Evolutionary conservation across 2,329 filamentous ascomycete species (phyloP).

Genomic region (Dothideomycetidae sp.): DNA sequence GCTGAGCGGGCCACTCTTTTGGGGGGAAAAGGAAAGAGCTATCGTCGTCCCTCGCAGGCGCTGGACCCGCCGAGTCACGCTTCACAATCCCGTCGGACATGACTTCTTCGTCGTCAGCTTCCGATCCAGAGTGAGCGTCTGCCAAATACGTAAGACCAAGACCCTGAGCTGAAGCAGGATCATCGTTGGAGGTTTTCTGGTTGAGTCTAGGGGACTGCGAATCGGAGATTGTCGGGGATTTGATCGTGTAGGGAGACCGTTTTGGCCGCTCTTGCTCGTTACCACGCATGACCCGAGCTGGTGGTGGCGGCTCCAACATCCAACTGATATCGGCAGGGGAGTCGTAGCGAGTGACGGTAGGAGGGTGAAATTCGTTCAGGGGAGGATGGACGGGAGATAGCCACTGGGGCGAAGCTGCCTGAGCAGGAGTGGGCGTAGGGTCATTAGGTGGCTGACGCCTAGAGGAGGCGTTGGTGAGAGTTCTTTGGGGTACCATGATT

Average conservation of each 20-base stretch:
- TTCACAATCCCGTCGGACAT: conserved; percentile 2
- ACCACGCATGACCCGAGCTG: conserved; percentile 79
- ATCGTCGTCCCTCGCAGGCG: neutral
- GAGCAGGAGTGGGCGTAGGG: neutral
- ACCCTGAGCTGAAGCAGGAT: neutral
- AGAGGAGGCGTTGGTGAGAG: neutral
- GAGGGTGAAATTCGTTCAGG: conserved; percentile 55
- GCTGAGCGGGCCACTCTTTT: conserved; percentile 1
- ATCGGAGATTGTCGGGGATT: neutral
- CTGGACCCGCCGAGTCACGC: conserved; percentile 5
- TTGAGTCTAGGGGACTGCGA: neutral
- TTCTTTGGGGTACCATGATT: neutral
- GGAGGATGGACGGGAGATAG: conserved; percentile 31
- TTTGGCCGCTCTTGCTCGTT: conserved; percentile 47
- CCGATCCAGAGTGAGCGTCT: neutral
- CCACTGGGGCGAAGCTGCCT: neutral
- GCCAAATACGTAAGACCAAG: conserved; percentile 2
- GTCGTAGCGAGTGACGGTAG: conserved; percentile 26
- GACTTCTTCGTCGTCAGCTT: conserved; percentile 1
- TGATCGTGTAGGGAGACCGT: neutral
- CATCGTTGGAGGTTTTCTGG: neutral
- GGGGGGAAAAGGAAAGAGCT: conserved; percentile 6
- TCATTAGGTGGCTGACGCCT: neutral
- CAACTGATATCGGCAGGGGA: conserved; percentile 53
- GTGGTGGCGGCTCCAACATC: conserved; percentile 90